phyloP scores from a whole-genome alignment of 257 asterid species.

The Penstemon davidsonii region DNA sequence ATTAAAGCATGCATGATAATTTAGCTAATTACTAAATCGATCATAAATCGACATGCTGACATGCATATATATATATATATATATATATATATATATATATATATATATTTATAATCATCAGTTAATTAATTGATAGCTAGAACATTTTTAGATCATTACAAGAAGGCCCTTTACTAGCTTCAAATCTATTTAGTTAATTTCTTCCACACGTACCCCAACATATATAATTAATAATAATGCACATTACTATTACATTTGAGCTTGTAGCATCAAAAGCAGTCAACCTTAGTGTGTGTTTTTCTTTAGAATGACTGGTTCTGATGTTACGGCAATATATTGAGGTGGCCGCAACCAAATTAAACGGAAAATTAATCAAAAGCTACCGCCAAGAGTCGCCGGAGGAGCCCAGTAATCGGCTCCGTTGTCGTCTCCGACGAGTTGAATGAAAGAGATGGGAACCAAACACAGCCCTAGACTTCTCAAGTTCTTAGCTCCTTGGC shows the following conservation, averaged over 20 bases:
- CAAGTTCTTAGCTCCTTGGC: constrained; percentile 47
- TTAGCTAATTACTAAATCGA: no score
- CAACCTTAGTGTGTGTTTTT: constrained; percentile 18
- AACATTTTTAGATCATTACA: no score
- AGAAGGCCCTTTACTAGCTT: no score
- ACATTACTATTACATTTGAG: background rate
- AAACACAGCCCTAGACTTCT: constrained; percentile 82
- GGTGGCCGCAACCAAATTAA: background rate
- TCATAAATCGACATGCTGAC: no score
- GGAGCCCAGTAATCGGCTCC: constrained; percentile 67
- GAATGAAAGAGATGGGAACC: constrained; percentile 81
- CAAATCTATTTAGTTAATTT: no score
- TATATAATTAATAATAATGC: no score
- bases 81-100: no score
- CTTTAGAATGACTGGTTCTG: constrained; percentile 46
- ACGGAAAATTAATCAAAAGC: constrained; percentile 28
- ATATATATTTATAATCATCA: no score
- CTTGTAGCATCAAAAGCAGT: constrained; percentile 48
- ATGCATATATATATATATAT: no score
- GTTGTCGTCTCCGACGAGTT: constrained; percentile 56
- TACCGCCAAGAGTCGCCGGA: constrained; percentile 42
- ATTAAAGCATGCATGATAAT: no score
- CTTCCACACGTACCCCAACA: no score
- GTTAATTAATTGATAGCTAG: no score
- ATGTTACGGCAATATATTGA: constrained; percentile 26